Conservation (phyloP, 2,329 filamentous ascomycete species). For the Fusarium liriodendri region DNA sequence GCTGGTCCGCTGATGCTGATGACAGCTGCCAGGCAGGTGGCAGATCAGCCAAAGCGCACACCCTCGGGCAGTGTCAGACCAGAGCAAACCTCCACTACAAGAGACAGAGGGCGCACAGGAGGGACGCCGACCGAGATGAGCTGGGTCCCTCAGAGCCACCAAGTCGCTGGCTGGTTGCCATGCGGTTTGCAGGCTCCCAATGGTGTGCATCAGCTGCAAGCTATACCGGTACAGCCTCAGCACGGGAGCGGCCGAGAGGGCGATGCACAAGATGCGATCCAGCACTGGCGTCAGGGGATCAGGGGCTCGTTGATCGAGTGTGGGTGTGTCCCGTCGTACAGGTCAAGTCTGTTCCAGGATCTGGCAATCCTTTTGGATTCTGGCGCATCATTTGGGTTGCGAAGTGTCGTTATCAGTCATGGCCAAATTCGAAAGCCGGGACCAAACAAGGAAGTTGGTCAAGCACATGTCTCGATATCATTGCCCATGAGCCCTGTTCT, state of each 20-base stretch:
- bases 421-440: neutral
- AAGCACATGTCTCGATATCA: constrained; percentile 25
- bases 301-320: constrained; percentile 23
- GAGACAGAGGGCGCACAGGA: constrained; percentile 25
- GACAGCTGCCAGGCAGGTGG: constrained; percentile 5
- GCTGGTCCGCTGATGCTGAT: constrained; percentile 1
- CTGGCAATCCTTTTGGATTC: constrained; percentile 27
- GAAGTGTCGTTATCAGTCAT: constrained; percentile 7
- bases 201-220: constrained; percentile 28
- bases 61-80: constrained; percentile 21
- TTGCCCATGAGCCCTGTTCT: constrained; percentile 29
- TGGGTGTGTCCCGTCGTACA: constrained; percentile 38
- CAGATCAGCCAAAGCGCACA: constrained; percentile 1
- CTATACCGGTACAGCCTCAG: constrained; percentile 28
- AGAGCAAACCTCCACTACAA: neutral
- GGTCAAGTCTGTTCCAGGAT: constrained; percentile 33
- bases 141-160: constrained; percentile 15
- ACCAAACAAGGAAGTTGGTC: constrained; percentile 17
- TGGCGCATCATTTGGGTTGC: constrained; percentile 19
- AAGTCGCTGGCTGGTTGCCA: constrained; percentile 5
- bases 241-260: constrained; percentile 39
- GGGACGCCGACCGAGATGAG: constrained; percentile 5
- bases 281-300: constrained; percentile 36
- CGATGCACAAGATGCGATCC: constrained; percentile 41
- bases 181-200: constrained; percentile 14